Base-by-base conservation (phyloP, 2,329 filamentous ascomycete species). In the Arthrobotrys pseudoclavata region DNA sequence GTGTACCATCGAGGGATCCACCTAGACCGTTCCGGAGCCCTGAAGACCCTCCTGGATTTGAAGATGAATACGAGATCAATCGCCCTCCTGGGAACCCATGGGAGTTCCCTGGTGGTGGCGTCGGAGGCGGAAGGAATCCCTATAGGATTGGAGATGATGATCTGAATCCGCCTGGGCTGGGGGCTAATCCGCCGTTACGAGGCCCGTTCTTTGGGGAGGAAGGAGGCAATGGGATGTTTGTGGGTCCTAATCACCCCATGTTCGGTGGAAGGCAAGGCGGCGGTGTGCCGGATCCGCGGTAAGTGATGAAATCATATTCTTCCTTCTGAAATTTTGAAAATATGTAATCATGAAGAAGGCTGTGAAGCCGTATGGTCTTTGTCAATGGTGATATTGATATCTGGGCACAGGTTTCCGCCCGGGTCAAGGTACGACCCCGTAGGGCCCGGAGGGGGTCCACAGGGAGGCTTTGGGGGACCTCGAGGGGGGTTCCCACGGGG, bases 361-460 rank as follows among this genome's bases (percentile, higher is more conserved):
- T 42, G 64, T 55, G 47, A 45, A 57, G 29, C n/a, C 26, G 42
- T 69, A 34, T 57, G 10, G 22, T 10, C 47, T 18, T 66, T 61
- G 66, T 22, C 47, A 62, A 24, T 48, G n/a, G 84, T 84, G 13
- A 86, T 60, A 82, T 90, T 50, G 47, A 42, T 60, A 55, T 62
- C 12, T 48, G 37, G 55, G n/a, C 42, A 42, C 1, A 91, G 91
- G 82, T 91, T 89, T 29, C 96, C 96, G 3, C 94, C 93, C 1
- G 96, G 96, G 0, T 91, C 94, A n/a, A 87, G 96, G 79, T 98
- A 93, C 85, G 96, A 98, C 85, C 95, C 95, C 1, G 84, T 94
- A 22, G 92, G 92, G 0, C 93, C 93, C 0, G 91, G 91, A 0
- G 87, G 87, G 79, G 84, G 84, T 40, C 87, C 88, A 22, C 85